Conservation (phyloP, 768 basidiomycete species). For the Candolleomyces aberdarensis region DNA sequence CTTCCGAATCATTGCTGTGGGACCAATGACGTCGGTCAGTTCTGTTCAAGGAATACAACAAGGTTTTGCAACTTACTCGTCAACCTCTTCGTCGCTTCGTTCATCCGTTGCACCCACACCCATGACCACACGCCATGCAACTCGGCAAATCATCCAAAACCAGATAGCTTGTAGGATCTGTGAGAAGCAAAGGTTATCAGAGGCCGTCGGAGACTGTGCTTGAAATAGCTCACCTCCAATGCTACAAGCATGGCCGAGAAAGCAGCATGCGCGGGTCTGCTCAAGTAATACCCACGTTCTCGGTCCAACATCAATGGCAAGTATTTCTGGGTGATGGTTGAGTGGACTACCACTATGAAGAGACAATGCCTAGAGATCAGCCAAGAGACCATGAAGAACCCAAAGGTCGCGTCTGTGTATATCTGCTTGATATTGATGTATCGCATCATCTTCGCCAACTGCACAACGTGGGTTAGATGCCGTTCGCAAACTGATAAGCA, state of each 20-base stretch:
- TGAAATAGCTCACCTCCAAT: conserved; percentile 52
- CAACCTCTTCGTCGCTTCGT: conserved; percentile 78
- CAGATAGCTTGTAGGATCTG: conserved; percentile 78
- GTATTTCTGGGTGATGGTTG: conserved; percentile 44
- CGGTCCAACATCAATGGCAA: conserved; percentile 56
- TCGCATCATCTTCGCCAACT: conserved; percentile 93
- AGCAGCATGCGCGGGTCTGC: conserved; percentile 33
- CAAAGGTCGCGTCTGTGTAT: conserved; percentile 74
- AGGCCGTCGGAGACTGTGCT: background rate
- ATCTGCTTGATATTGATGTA: conserved; percentile 68
- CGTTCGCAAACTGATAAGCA: background rate
- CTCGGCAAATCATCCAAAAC: conserved; percentile 81
- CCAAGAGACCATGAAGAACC: conserved; percentile 85
- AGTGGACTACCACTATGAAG: conserved; percentile 69
- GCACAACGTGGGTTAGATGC: conserved; percentile 8
- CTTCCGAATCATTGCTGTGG: background rate
- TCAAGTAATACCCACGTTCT: conserved; percentile 53
- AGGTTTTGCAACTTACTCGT: conserved; percentile 5
- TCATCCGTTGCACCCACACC: conserved; percentile 79
- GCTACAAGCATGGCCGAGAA: conserved; percentile 57
- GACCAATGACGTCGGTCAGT: background rate
- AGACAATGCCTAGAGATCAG: conserved; percentile 84
- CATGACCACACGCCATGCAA: conserved; percentile 76
- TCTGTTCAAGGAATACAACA: background rate
- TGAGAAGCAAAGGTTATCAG: background rate